Evolutionary conservation across 2,329 filamentous ascomycete genomes (phyloP).

Genomic region (Apiospora rasikravindrae): DNA sequence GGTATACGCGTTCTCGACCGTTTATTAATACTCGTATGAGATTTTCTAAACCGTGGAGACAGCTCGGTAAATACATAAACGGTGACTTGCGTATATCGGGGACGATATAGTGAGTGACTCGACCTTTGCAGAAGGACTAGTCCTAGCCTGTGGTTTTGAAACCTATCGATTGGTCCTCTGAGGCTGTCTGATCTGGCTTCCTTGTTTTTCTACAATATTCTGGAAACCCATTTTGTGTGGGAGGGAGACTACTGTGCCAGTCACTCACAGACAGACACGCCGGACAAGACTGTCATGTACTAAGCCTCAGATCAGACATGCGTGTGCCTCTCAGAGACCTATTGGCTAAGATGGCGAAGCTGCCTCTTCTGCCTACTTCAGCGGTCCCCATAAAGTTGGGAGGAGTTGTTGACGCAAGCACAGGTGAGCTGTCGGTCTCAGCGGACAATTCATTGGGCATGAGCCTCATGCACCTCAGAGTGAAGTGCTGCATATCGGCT

Average conservation of each 20-base stretch:
- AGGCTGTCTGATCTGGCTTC: neutral
- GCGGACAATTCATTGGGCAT: conserved; percentile 13
- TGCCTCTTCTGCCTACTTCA: neutral
- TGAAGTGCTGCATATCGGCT: conserved; percentile 5
- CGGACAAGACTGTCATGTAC: neutral
- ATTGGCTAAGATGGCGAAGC: neutral
- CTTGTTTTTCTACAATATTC: neutral
- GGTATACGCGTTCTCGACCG: conserved; percentile 8
- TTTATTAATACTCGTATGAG: neutral
- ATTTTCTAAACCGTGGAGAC: neutral
- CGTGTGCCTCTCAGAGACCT: neutral
- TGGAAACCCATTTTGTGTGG: neutral
- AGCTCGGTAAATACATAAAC: conserved; percentile 4
- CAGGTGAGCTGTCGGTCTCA: conserved; percentile 8
- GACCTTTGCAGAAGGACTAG: neutral
- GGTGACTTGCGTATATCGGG: neutral
- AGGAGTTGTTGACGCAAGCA: conserved; percentile 1
- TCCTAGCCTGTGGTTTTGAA: neutral
- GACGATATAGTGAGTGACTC: neutral
- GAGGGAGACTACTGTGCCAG: neutral
- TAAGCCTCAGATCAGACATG: conserved; percentile 1
- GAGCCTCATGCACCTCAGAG: conserved; percentile 11
- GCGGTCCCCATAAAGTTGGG: neutral
- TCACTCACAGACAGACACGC: neutral
- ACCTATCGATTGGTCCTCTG: neutral